Conservation (phyloP, 306 rosid genomes). For the Vicia villosa region DNA sequence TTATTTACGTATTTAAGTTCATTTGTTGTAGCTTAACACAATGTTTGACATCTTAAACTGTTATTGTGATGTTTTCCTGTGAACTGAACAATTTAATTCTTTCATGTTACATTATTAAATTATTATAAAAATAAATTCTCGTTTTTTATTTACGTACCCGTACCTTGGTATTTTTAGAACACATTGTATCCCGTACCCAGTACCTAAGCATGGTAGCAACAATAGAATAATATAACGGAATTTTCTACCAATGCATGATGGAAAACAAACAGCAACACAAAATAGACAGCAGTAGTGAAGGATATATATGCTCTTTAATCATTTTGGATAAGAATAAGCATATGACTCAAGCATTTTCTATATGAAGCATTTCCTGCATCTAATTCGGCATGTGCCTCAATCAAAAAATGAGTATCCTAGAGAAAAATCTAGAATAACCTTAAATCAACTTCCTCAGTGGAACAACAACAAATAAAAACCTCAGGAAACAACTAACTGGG, state of each 20-base stretch:
- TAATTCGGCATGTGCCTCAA: neutral
- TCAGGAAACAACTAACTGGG: neutral
- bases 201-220: neutral
- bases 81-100: too few relatives aligned
- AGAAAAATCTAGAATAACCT: slow-evolving; percentile 1
- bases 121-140: too few relatives aligned
- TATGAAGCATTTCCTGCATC: neutral
- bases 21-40: too few relatives aligned
- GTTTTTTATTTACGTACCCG: too few relatives aligned
- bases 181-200: too few relatives aligned
- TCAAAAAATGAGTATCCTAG: neutral
- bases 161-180: too few relatives aligned
- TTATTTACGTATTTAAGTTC: too few relatives aligned
- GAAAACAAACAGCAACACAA: slow-evolving; percentile 5
- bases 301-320: neutral
- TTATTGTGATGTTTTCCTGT: too few relatives aligned
- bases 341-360: slow-evolving; percentile 13
- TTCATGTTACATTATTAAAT: too few relatives aligned
- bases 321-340: neutral
- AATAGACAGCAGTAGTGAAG: slow-evolving; percentile 6
- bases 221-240: neutral
- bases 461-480: neutral
- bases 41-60: too few relatives aligned
- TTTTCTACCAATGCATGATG: slow-evolving; percentile 20
- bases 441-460: neutral